Conservation (phyloP, 768 basidiomycete species). For the Tubosaeta brunneosetosa region DNA sequence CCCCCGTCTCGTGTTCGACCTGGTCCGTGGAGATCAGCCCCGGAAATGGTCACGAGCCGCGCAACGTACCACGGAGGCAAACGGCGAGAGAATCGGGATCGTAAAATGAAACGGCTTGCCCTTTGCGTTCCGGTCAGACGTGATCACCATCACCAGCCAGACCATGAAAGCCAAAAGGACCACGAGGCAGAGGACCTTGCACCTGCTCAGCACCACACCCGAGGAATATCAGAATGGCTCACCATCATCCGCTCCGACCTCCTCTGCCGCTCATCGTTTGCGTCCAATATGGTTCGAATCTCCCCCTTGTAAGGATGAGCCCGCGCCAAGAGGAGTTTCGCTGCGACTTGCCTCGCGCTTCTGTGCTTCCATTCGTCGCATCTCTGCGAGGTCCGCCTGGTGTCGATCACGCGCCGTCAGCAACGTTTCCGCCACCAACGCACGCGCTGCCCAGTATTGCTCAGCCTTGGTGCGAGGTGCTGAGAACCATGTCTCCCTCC, state of each 20-base stretch:
- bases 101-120: constrained; percentile 57
- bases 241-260: constrained; percentile 53
- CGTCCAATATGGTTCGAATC: constrained; percentile 32
- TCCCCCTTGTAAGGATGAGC: constrained; percentile 37
- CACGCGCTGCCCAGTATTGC: constrained; percentile 67
- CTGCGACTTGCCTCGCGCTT: constrained; percentile 42
- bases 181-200: constrained; percentile 18
- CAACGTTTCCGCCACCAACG: constrained; percentile 59
- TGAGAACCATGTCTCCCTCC: constrained; percentile 11
- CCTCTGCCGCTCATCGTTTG: constrained; percentile 45
- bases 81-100: constrained; percentile 73
- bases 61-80: constrained; percentile 61
- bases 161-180: constrained; percentile 19
- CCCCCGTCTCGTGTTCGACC: constrained; percentile 74
- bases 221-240: constrained; percentile 2
- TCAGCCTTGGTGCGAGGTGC: constrained; percentile 34
- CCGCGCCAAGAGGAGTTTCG: background rate
- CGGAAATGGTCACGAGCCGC: background rate
- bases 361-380: constrained; percentile 39
- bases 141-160: constrained; percentile 17
- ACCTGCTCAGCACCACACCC: constrained; percentile 9
- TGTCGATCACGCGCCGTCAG: constrained; percentile 47
- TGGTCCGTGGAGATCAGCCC: constrained; percentile 22
- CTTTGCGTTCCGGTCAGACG: constrained; percentile 5
- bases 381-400: constrained; percentile 42